Evolutionary conservation across 129 eudicot genomes (phyloP), one percentile per base, ranked within the genome.

Genomic region (Sambucus nigra): DNA sequence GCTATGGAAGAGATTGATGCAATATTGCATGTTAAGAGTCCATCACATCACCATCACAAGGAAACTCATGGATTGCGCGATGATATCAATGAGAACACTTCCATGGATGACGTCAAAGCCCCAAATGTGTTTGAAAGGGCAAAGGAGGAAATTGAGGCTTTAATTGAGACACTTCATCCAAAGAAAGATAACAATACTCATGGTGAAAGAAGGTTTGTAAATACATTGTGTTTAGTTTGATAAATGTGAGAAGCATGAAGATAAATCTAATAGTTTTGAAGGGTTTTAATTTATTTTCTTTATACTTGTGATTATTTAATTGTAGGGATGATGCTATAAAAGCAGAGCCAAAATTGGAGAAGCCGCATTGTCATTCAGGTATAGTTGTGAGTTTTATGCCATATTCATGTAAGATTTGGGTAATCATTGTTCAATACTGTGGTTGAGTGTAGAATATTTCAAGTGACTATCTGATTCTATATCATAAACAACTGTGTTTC

Each of bases 141-240:
- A 4, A 82, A 79, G 69, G 96, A 87, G 75, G 96, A 87, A 66
- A 55, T 87, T 48, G 85, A 87, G 70, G 96, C 96, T 42, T 39
- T 87, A 51, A 73, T 56, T 41, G 64, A 55, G 17, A 59, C 93
- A 7, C 60, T 82, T 62, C 88, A 78, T 61, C 74, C 70, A 6
- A 76, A 63, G 45, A 76, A 71, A 74, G 81, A 66, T 41, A 33
- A 66, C 24, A 66, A 66, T 55, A 39, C 20, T 52, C 62, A 31
- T 20, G 73, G 47, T 24, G 48, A 16, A 42, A 42, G 0, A 42
- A 42, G 20, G 48, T 42, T 42, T 54, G n/a, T 35, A 4, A 8
- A 41, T 20, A 5, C 23, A 11, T 44, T 35, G 22, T 11, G 16
- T 24, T 69, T 23, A 41, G 18, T 12, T 45, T 22, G 27, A 35